Base-by-base conservation (phyloP, 257 asterid species). In the Sherardia arvensis region DNA sequence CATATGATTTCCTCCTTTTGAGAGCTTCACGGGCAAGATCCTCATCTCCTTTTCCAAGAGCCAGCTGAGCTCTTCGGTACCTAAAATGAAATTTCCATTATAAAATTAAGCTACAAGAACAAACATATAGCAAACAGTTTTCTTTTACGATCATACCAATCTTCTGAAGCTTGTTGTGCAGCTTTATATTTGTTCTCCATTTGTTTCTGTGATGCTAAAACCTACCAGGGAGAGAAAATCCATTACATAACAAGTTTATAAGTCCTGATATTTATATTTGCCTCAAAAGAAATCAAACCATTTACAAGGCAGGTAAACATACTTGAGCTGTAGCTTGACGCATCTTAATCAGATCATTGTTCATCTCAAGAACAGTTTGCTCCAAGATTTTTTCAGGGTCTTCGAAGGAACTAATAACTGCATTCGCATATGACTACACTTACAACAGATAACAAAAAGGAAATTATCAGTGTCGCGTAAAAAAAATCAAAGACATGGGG, bases 21-120 rank as follows among this genome's bases (percentile, higher is more conserved):
- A 93, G 95, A 64, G 99, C 99, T 78, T 93, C 97, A 83, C 97
- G 97, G 68, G 99, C 97, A 82, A 93, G 99, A 62, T 93, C 96
- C 59, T 93, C 99, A 20, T 84, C 97, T 54, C 96, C 99, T 82
- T 90, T 93, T 59, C 78, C 91, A 61, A 93, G 88, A 69, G 99
- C 99, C 66, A 93, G 90, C 63, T 90, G 95, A 8, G 99, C 99
- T 84, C 88, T 85, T n/a, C 83, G 86, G 61, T 90, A 89, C 99
- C 99, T 93, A 77, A 63, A 73, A 74, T 73, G 65, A 69, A 70
- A 74, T 71, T 54, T 14, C 60, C 26, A 43, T 49, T 53, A 69
- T 53, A 73, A 63, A 25, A 59, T 72, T 66, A 29, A 63, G 63
- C 59, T 62, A 66, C 32, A 45, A 64, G 49, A 70, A 64, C 53